Percentiles rank a stretch among this genome's conserved stretches.
Conservation (phyloP, 768 basidiomycete genomes). For the Mycena pura region DNA sequence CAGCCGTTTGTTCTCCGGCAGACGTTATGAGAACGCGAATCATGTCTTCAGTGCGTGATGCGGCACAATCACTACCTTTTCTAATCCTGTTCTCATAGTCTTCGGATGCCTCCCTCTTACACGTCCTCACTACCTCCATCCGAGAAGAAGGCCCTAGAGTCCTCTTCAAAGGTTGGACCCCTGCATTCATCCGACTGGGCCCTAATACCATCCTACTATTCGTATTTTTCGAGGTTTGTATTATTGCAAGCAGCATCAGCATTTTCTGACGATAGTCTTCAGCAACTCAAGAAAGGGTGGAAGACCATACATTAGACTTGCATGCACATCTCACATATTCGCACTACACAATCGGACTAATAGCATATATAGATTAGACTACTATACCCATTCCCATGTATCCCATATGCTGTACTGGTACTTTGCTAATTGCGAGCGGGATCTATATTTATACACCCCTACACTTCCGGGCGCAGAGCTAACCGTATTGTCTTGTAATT, state of each 20-base stretch:
- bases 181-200: conserved; percentile 83
- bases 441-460: no score
- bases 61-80: not conserved
- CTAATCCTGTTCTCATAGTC: conserved; percentile 47
- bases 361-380: not conserved
- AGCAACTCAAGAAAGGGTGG: conserved; percentile 81
- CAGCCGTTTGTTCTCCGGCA: conserved; percentile 80
- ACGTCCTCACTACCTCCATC: conserved; percentile 64
- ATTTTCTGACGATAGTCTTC: conserved; percentile 6
- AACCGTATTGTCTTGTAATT: no score
- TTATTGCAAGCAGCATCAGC: not conserved
- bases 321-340: not conserved
- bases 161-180: conserved; percentile 90
- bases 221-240: conserved; percentile 77
- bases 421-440: conserved; percentile 1
- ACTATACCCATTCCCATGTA: conserved; percentile 3
- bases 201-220: conserved; percentile 87
- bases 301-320: conserved; percentile 28
- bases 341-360: not conserved
- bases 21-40: conserved; percentile 80
- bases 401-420: conserved; percentile 11
- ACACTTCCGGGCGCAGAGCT: no score
- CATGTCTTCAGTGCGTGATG: conserved; percentile 71
- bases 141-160: conserved; percentile 78
- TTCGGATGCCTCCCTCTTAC: conserved; percentile 51